These are phyloP conservation scores for Phlyctochytrium planicorne DNA, from an alignment of 192 early-diverging fungal genomes.

Conservation along the genomic window DNA sequence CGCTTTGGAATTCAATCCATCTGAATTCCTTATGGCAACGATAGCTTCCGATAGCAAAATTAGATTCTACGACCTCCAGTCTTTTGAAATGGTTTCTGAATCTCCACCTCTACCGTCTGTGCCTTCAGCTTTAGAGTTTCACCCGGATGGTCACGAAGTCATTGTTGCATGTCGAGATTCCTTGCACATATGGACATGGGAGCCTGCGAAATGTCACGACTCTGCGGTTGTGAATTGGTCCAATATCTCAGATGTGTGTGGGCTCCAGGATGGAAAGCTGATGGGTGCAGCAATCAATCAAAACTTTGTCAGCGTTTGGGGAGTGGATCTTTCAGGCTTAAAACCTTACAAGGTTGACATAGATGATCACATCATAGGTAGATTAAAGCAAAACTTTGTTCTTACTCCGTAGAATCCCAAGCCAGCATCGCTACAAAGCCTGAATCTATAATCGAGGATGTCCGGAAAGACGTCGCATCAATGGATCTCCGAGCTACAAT, in stretches of 20 bases:
- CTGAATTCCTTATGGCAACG: slow-evolving; percentile 55
- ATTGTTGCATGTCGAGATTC: slow-evolving; percentile 38
- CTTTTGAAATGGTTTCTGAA: slow-evolving; percentile 45
- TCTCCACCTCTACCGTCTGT: slow-evolving; percentile 12
- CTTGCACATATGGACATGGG: slow-evolving; percentile 48
- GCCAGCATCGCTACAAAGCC: not conserved
- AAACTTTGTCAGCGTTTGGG: slow-evolving; percentile 53
- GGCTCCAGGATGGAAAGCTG: slow-evolving; percentile 42
- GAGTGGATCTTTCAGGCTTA: slow-evolving; percentile 29
- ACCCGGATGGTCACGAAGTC: slow-evolving; percentile 44
- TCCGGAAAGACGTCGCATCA: not conserved
- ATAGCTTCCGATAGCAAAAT: slow-evolving; percentile 39
- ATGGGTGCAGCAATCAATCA: slow-evolving; percentile 45
- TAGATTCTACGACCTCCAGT: slow-evolving; percentile 56
- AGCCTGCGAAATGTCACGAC: slow-evolving; percentile 41
- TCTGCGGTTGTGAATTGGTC: slow-evolving; percentile 39
- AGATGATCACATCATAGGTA: not conserved
- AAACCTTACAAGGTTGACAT: not conserved
- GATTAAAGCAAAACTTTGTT: not conserved
- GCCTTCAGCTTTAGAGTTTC: slow-evolving; percentile 40
- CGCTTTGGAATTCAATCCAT: slow-evolving; percentile 54
- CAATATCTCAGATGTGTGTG: slow-evolving; percentile 44
- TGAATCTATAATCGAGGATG: too few species aligned
- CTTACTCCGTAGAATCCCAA: not conserved
- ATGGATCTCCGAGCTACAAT: not conserved